phyloP scores from a whole-genome alignment of 2,329 filamentous ascomycete species.

The Ceratocystis smalleyi region DNA sequence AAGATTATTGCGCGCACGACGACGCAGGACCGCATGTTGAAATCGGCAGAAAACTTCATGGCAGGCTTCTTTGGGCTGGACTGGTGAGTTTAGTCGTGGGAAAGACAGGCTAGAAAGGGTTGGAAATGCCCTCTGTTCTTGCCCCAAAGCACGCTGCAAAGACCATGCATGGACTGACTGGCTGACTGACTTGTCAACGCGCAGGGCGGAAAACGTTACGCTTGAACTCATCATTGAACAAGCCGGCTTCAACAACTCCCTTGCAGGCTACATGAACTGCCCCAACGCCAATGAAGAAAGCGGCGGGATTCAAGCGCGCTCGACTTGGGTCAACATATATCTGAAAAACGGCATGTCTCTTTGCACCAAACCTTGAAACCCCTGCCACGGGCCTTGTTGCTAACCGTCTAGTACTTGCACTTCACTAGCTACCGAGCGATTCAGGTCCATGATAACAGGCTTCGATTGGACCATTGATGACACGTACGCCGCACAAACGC shows the following conservation, averaged over 20 bases:
- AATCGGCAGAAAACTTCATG: slow-evolving; percentile 63
- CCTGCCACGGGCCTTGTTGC: background rate
- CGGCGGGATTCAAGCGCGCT: slow-evolving; percentile 37
- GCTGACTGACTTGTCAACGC: background rate
- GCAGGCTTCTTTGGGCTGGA: slow-evolving; percentile 64
- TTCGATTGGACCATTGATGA: slow-evolving; percentile 50
- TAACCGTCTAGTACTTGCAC: background rate
- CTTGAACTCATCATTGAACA: slow-evolving; percentile 58
- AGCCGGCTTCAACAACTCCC: slow-evolving; percentile 49
- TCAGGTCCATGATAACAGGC: slow-evolving; percentile 38
- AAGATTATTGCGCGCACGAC: slow-evolving; percentile 62
- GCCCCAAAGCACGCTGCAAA: background rate
- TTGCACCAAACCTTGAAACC: background rate
- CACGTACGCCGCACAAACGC: slow-evolving; percentile 50
- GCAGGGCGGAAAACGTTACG: slow-evolving; percentile 49
- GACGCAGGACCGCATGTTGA: slow-evolving; percentile 63
- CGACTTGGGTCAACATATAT: slow-evolving; percentile 48
- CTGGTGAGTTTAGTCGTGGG: slow-evolving; percentile 30
- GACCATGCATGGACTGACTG: no score
- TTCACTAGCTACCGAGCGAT: slow-evolving; percentile 38
- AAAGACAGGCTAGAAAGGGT: background rate
- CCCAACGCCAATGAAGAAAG: slow-evolving; percentile 40
- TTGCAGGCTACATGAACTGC: slow-evolving; percentile 52
- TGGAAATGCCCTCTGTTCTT: background rate
- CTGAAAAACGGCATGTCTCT: slow-evolving; percentile 37